Conservation (phyloP, 768 basidiomycete genomes). For the Strobilomyces confusus region DNA sequence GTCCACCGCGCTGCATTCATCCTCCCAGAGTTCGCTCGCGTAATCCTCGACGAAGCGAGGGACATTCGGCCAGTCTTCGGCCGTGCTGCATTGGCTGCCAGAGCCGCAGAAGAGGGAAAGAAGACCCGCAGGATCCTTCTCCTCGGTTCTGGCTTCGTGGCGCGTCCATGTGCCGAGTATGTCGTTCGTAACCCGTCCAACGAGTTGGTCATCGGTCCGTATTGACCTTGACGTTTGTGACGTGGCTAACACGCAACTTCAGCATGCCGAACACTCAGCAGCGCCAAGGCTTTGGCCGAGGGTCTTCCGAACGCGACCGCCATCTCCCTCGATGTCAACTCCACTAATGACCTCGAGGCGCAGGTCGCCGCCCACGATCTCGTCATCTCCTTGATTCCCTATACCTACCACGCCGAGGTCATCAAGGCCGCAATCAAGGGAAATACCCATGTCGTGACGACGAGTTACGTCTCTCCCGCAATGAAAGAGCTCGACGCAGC, state of each 20-base stretch:
- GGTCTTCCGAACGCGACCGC: conserved; percentile 68
- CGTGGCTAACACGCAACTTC: conserved; percentile 1
- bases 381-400: conserved; percentile 95
- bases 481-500: conserved; percentile 84
- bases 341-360: conserved; percentile 67
- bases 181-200: conserved; percentile 78
- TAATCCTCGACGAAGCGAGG: conserved; percentile 66
- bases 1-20: conserved; percentile 82
- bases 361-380: conserved; percentile 85
- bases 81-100: conserved; percentile 46
- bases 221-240: neutral
- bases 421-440: conserved; percentile 81
- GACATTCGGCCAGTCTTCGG: conserved; percentile 76
- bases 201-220: conserved; percentile 76
- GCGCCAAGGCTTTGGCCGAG: conserved; percentile 64
- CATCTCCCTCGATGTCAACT: conserved; percentile 77
- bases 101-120: conserved; percentile 44
- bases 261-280: conserved; percentile 87
- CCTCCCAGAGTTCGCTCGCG: conserved; percentile 88
- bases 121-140: conserved; percentile 68
- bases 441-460: conserved; percentile 94
- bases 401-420: conserved; percentile 84
- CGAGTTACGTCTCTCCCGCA: conserved; percentile 88
- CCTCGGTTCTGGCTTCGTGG: conserved; percentile 93
- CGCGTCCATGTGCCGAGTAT: conserved; percentile 95